Evolutionary conservation across 1,284 basidiomycete species (phyloP).

Genomic region (Cerioporus squamosus): DNA sequence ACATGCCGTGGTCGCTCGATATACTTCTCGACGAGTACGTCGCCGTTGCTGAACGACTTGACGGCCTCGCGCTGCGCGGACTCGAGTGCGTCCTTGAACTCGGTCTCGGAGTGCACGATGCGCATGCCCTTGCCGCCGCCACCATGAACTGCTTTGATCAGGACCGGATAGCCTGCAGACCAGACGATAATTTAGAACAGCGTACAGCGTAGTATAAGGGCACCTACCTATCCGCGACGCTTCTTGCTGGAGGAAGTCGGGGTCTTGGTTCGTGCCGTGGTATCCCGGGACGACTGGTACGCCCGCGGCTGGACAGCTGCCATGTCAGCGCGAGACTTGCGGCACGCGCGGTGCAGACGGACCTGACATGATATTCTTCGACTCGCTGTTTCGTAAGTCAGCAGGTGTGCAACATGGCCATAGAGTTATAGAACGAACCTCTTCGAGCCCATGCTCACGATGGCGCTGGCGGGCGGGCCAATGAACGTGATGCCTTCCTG

Average conservation of each 20-base stretch:
- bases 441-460: slow-evolving; percentile 93
- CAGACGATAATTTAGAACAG: neutral
- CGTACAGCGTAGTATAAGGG: slow-evolving; percentile 6
- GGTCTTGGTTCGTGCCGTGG: slow-evolving; percentile 78
- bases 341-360: slow-evolving; percentile 23
- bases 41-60: slow-evolving; percentile 87
- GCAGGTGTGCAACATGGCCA: no score
- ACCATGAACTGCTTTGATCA: slow-evolving; percentile 96
- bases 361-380: slow-evolving; percentile 91
- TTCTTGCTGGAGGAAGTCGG: slow-evolving; percentile 62
- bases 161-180: slow-evolving; percentile 78
- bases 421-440: slow-evolving; percentile 48
- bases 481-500: slow-evolving; percentile 94
- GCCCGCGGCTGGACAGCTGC: slow-evolving; percentile 62
- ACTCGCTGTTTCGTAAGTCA: slow-evolving; percentile 53
- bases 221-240: slow-evolving; percentile 73
- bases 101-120: slow-evolving; percentile 67
- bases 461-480: slow-evolving; percentile 92
- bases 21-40: slow-evolving; percentile 87
- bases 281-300: slow-evolving; percentile 96
- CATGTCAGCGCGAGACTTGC: neutral
- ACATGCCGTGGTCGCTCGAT: slow-evolving; percentile 85
- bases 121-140: slow-evolving; percentile 99
- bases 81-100: slow-evolving; percentile 79
- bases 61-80: slow-evolving; percentile 88